These are phyloP conservation scores for Trifolium fragiferum DNA, from an alignment of 306 rosid genomes.

Conservation along the genomic window DNA sequence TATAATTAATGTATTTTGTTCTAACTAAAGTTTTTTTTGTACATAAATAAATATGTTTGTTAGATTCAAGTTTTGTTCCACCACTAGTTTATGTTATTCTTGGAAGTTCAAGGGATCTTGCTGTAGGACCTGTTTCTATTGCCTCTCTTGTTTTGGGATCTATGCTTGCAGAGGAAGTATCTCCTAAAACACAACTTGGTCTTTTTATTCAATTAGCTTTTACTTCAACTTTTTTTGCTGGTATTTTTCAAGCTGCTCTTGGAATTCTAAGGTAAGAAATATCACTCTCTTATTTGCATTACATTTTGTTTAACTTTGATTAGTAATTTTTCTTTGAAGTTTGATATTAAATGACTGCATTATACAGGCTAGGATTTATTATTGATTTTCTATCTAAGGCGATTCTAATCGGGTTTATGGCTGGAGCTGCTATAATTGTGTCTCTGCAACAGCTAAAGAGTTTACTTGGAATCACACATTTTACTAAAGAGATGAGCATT, in stretches of 20 bases:
- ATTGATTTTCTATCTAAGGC: conserved; percentile 94
- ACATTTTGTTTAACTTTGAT: not conserved
- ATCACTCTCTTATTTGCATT: conserved; percentile 7
- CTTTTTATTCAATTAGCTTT: conserved; percentile 73
- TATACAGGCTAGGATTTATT: conserved; percentile 83
- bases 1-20: not conserved
- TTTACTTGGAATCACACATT: conserved; percentile 80
- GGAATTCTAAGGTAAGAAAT: conserved; percentile 77
- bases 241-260: conserved; percentile 78
- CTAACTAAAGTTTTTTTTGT: not conserved
- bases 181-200: conserved; percentile 59
- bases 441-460: conserved; percentile 83
- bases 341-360: conserved; percentile 10
- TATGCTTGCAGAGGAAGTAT: conserved; percentile 75
- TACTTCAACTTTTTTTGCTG: conserved; percentile 85
- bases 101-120: conserved; percentile 87
- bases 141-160: conserved; percentile 88
- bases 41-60: not conserved
- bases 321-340: no score
- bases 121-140: conserved; percentile 84
- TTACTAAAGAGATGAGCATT: conserved; percentile 69
- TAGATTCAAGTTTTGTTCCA: conserved; percentile 94
- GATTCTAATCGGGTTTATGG: conserved; percentile 86
- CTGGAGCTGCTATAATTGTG: conserved; percentile 86
- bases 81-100: conserved; percentile 77